These are phyloP conservation scores for Cordyceps militaris DNA, from an alignment of 2,329 filamentous ascomycete genomes.

Conservation along the genomic window DNA sequence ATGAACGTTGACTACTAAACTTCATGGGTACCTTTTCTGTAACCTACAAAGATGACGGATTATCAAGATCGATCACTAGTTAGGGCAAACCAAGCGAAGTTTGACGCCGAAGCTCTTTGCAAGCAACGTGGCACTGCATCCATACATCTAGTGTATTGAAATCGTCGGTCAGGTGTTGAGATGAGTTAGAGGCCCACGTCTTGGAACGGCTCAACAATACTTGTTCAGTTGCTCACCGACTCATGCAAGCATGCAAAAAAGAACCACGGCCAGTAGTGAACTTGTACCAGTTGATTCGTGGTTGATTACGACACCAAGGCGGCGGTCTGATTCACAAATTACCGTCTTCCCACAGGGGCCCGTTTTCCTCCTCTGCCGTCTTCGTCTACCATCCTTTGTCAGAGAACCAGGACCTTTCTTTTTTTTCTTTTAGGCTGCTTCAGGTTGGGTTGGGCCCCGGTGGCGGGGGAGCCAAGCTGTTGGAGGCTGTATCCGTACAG, in stretches of 20 bases:
- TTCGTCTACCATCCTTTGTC: not conserved
- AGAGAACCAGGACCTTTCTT: not conserved
- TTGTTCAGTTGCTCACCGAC: not conserved
- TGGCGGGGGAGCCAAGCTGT: not conserved
- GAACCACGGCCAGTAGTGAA: not conserved
- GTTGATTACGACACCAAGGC: not conserved
- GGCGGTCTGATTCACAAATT: conserved; percentile 4
- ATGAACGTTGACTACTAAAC: no score
- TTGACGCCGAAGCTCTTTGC: no score
- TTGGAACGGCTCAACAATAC: not conserved
- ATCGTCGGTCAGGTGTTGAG: not conserved
- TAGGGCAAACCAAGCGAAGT: no score
- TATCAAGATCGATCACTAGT: no score
- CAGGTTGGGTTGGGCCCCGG: not conserved
- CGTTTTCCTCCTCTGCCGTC: not conserved
- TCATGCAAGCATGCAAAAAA: not conserved
- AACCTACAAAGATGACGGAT: no score
- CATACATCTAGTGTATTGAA: no score
- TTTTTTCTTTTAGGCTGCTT: not conserved
- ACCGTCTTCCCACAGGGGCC: not conserved
- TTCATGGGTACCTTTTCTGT: no score
- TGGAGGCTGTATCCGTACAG: not conserved
- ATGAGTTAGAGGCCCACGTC: not conserved
- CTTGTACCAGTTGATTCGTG: not conserved
- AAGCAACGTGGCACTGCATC: no score